A percentile compares a stretch with the other conserved stretches of the same genome.
Evolutionary conservation across 768 basidiomycete genomes (phyloP).

Genomic region (Leccinum longicurvipes): DNA sequence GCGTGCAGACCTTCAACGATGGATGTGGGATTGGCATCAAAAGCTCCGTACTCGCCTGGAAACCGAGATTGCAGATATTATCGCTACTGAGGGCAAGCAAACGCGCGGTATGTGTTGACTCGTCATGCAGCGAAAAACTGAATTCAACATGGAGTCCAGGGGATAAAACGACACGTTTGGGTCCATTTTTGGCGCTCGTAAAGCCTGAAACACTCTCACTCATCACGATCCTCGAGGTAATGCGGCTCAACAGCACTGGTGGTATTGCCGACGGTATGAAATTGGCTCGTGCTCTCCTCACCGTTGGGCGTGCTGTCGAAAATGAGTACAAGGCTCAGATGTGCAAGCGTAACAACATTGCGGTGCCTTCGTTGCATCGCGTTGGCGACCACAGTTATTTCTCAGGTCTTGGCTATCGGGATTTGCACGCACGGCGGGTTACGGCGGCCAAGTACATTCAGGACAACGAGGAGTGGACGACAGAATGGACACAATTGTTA

Average conservation of each 20-base stretch:
- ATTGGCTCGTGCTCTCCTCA: conserved; percentile 74
- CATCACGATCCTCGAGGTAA: conserved; percentile 84
- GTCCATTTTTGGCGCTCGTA: conserved; percentile 74
- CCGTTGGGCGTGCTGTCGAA: conserved; percentile 83
- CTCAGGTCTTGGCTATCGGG: conserved; percentile 55
- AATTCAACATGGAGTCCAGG: conserved; percentile 1
- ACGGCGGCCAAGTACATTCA: conserved; percentile 62
- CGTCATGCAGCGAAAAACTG: not conserved
- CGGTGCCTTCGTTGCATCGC: conserved; percentile 37
- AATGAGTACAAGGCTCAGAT: conserved; percentile 86
- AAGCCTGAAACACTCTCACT: conserved; percentile 77
- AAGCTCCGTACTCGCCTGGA: conserved; percentile 51
- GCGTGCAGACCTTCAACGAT: conserved; percentile 53
- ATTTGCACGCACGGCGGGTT: conserved; percentile 61
- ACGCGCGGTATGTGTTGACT: conserved; percentile 17
- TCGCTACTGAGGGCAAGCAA: conserved; percentile 33
- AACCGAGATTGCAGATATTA: conserved; percentile 48
- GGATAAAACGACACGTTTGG: conserved; percentile 35
- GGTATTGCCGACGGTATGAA: conserved; percentile 88
- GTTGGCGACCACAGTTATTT: conserved; percentile 45
- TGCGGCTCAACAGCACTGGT: conserved; percentile 75
- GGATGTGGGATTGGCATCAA: conserved; percentile 88
- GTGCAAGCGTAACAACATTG: conserved; percentile 61
- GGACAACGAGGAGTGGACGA: conserved; percentile 69
- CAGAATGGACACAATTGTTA: conserved; percentile 77